Base-by-base conservation (phyloP, 1,139 yeast genomes). In the Yamadazyma kanchanaburiensis region DNA sequence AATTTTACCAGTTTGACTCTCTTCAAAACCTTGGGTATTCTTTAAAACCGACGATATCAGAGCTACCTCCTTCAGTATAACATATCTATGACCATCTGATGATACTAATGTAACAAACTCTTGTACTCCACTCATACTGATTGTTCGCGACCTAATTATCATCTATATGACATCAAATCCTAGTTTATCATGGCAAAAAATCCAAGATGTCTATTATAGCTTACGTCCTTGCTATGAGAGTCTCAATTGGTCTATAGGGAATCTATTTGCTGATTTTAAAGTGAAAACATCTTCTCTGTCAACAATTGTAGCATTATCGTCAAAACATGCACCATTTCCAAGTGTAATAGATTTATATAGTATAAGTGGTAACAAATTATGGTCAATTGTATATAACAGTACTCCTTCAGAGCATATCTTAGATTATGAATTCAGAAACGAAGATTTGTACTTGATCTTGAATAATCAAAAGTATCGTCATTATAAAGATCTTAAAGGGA, bases 41-140 rank as follows among this genome's bases (percentile, higher is more conserved):
- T 77, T 68, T 35, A 91, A 62, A 2, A 94, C 89, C 0, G 94
- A 87, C 3, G 96, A 85, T 3, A 87, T 77, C 58, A 70, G 63
- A 0, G 96, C 97, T 1, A 89, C 94, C 21, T 86, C 89, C 39
- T 79, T 74, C 17, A 78, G 58, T 4, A 91, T 64, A 8, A 79
- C 65, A 48, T 75, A 85, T 39, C 70, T 73, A 49, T 73, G 77
- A 13, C 80, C 78, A 49, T 89, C 96, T 3, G 80, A 70, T 0
- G 96, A 85, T 1, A 85, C 74, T 23, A 91, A 63, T 3, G 82
- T 82, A 5, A 88, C 79, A 47, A 64, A 78, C 23, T 69, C 51
- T 20, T 17, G 18, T n/a, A n/a, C n/a, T n/a, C n/a, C n/a, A n/a
- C n/a, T n/a, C n/a, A n/a, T n/a, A n/a, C n/a, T n/a, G n/a, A n/a